Evolutionary conservation across 2,329 filamentous ascomycete genomes (phyloP), one percentile per base, ranked within the genome.

Genomic region (Pestalotiopsis sp.): DNA sequence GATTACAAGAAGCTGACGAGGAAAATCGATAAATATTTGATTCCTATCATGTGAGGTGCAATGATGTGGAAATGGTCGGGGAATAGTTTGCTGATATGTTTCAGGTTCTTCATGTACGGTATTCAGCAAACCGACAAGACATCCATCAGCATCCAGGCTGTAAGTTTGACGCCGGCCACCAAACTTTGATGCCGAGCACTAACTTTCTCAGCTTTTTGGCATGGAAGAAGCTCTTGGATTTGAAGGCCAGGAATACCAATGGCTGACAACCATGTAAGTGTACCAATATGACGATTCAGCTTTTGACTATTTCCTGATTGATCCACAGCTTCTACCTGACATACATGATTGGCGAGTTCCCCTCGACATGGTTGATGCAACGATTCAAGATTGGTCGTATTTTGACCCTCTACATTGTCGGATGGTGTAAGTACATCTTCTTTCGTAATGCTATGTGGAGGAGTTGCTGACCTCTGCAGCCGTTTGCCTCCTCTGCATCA

Each of bases 371-470:
- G 70, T 66, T 78, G 1, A 74, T 79, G 70, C 77, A 81, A 75
- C 76, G 78, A 38, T 79, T 76, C 71, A 75, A 79, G 12, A 76
- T 77, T 0, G 80, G 79, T 38, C 76, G 75, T 57, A 76, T 79
- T 13, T 66, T 82, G 13, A 77, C 77, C 9, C 73, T 76, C 4
- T 77, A 78, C 59, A 81, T 82, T 78, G 67, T 77, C 1, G 56
- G 73, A 0, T 78, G 76, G 75, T 77, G 40, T 52, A 38, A 17
- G 78, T 4, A 62, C n/a, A 73, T 80, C n/a, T 69, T 77, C 11
- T 74, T 72, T 4, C 1, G 17, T 12, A 52, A 3, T 1, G 11
- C 2, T n/a, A 23, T 23, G 20, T 1, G 17, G 2, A 9, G 17
- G 3, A 3, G 2, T 52, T 52, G n/a, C 45, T 52, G 45, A 52